Percentiles rank a stretch among this genome's conserved stretches.
Conservation (phyloP, 495 filamentous ascomycete genomes). For the Tetracladium marchalianum region DNA sequence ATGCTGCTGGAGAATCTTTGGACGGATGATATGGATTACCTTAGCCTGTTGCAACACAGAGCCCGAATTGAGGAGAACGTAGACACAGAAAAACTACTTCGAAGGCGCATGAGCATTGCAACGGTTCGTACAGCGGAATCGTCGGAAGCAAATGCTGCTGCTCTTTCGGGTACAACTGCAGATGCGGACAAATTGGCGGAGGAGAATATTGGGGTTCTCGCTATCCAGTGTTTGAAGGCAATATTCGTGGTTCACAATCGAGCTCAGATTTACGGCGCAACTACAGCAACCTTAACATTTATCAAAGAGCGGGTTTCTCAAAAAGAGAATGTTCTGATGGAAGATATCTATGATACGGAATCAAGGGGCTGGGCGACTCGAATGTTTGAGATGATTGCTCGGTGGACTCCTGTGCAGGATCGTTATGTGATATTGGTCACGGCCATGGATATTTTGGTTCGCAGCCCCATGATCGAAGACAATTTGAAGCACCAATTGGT, state of each 20-base stretch:
- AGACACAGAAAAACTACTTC: conserved; percentile 45
- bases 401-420: conserved; percentile 85
- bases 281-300: conserved; percentile 59
- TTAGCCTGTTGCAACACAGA: conserved; percentile 49
- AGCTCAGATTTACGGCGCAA: conserved; percentile 65
- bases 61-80: conserved; percentile 54
- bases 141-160: conserved; percentile 52
- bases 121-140: conserved; percentile 66
- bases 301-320: conserved; percentile 48
- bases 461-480: conserved; percentile 52
- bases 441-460: conserved; percentile 61
- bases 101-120: conserved; percentile 65
- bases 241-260: conserved; percentile 70
- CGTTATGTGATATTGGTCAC: conserved; percentile 79
- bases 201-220: conserved; percentile 73
- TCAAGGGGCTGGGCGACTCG: conserved; percentile 65
- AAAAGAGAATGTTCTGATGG: conserved; percentile 30
- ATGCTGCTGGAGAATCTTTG: conserved; percentile 79
- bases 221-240: conserved; percentile 69
- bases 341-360: conserved; percentile 21
- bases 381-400: conserved; percentile 63
- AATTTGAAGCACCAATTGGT: conserved; percentile 60
- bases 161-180: conserved; percentile 62
- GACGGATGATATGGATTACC: conserved; percentile 58
- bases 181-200: conserved; percentile 81